Conservation (phyloP, 164 flowering plant species). For the Liriodendron chinense region DNA sequence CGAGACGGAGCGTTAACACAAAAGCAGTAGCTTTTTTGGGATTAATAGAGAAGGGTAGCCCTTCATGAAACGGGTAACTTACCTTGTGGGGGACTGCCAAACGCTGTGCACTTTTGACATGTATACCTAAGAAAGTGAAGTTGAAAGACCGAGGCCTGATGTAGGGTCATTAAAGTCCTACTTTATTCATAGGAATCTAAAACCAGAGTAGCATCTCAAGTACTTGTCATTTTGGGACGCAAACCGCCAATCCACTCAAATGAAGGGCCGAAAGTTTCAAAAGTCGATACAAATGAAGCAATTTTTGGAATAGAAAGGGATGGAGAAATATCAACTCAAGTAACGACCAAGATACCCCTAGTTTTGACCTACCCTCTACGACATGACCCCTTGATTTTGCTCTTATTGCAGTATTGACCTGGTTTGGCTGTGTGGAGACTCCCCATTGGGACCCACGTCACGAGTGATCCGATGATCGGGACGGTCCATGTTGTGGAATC, state of each 20-base stretch:
- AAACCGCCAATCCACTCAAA: not conserved
- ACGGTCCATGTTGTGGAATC: not conserved
- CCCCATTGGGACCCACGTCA: not conserved
- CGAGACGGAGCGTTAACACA: not conserved
- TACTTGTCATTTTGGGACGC: not conserved
- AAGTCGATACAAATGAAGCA: not conserved
- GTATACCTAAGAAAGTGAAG: not conserved
- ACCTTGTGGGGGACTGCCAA: not conserved
- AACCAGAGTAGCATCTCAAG: not conserved
- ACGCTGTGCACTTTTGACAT: not conserved
- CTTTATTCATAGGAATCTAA: not conserved
- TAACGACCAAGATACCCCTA: not conserved
- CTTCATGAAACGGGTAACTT: constrained; percentile 4
- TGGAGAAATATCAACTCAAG: not conserved
- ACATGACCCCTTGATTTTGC: not conserved
- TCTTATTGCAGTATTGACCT: not conserved
- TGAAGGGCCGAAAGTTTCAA: not conserved
- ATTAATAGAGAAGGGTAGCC: not conserved
- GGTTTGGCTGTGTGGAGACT: not conserved
- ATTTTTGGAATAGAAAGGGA: not conserved
- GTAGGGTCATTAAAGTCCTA: not conserved
- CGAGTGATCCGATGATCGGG: too few species aligned
- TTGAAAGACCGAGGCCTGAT: not conserved
- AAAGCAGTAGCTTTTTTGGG: not conserved
- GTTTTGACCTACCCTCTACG: not conserved